A percentile compares a stretch with the other conserved stretches of the same genome.
Evolutionary conservation across 1,284 basidiomycete species (phyloP).

Genomic region (Tilletia setariae): DNA sequence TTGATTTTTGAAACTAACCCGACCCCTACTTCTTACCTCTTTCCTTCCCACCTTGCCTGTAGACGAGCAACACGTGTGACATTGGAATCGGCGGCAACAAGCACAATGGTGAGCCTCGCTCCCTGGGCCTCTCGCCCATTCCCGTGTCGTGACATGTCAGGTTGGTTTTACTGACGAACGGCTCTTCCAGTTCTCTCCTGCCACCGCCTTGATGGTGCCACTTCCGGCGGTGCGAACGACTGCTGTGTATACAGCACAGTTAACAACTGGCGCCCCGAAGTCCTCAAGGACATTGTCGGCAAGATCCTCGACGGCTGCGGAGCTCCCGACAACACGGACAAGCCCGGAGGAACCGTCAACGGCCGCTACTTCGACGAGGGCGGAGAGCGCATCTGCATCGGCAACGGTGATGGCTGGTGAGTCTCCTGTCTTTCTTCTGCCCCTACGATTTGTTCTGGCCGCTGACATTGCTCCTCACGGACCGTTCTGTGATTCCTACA

Average conservation of each 20-base stretch:
- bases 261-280: background rate
- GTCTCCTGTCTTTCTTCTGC: background rate
- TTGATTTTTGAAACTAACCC: no score
- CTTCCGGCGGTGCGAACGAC: background rate
- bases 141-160: no score
- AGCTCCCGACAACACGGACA: background rate
- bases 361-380: background rate
- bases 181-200: background rate
- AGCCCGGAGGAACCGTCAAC: constrained; percentile 2
- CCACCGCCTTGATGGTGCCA: background rate
- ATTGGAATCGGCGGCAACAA: no score
- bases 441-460: no score
- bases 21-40: no score
- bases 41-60: no score
- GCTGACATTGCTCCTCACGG: background rate
- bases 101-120: no score
- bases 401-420: background rate
- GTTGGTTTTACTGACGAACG: no score
- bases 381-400: background rate
- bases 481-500: background rate
- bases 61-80: no score
- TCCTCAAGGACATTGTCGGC: background rate
- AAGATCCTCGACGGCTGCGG: no score
- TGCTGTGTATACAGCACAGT: background rate
- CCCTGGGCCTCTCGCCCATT: no score